Evolutionary conservation across 1,284 basidiomycete species (phyloP).

Genomic region (Ganoderma resinaceum): DNA sequence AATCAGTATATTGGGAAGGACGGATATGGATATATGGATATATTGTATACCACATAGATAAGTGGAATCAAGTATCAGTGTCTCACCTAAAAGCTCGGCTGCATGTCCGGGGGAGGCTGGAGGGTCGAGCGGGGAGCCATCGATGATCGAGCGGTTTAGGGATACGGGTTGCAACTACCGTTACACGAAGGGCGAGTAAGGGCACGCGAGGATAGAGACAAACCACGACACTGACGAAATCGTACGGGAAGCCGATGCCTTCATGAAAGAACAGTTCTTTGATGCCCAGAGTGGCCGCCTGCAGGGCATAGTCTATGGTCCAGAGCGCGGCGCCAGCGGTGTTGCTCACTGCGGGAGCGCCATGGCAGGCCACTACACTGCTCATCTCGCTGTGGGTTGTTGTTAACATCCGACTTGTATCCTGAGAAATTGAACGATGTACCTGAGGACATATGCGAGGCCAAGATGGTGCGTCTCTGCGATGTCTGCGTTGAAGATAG

Average conservation of each 20-base stretch:
- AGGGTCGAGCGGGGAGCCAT: background rate
- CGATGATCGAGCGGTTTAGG: slow-evolving; percentile 21
- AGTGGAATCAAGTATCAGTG: background rate
- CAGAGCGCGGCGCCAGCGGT: slow-evolving; percentile 74
- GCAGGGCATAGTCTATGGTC: slow-evolving; percentile 70
- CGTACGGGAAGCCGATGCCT: background rate
- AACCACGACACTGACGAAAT: background rate
- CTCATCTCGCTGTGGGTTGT: slow-evolving; percentile 36
- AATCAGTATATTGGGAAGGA: background rate
- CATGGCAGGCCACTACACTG: slow-evolving; percentile 46
- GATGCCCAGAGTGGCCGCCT: slow-evolving; percentile 46
- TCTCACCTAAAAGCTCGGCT: background rate
- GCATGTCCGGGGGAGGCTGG: slow-evolving; percentile 48
- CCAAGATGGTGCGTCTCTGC: slow-evolving; percentile 50
- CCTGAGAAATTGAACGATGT: slow-evolving; percentile 29
- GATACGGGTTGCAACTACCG: slow-evolving; percentile 46
- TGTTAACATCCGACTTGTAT: background rate
- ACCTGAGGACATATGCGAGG: slow-evolving; percentile 67
- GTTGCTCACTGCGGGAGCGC: slow-evolving; percentile 70
- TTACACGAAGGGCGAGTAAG: no score
- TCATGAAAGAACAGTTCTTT: background rate
- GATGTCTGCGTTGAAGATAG: slow-evolving; percentile 57
- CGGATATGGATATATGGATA: background rate
- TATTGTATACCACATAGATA: background rate
- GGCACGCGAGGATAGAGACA: no score